Evolutionary conservation across 306 rosid species (phyloP).

Genomic region (Dalbergia cultrata): DNA sequence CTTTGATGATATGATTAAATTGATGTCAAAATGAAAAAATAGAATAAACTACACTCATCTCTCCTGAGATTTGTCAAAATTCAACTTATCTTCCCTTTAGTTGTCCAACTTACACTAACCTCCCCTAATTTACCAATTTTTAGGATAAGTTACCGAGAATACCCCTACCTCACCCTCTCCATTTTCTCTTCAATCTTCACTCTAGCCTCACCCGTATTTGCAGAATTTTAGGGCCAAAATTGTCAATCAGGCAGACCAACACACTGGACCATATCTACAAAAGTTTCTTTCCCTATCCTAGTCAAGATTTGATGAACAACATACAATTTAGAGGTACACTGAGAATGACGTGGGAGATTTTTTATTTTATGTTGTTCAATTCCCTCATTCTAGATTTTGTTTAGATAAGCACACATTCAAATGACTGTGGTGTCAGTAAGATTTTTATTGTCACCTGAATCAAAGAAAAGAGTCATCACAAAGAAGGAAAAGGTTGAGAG

Average conservation of each 20-base stretch:
- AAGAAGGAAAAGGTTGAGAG: neutral
- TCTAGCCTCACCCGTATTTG: constrained; percentile 34
- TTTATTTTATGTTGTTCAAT: neutral
- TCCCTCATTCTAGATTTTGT: constrained; percentile 14
- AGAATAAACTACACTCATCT: too few relatives aligned
- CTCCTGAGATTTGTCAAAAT: too few relatives aligned
- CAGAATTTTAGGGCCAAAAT: constrained; percentile 48
- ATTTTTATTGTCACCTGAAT: too few relatives aligned
- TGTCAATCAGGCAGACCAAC: constrained; percentile 40
- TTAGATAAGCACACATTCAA: neutral
- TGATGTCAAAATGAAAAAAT: too few relatives aligned
- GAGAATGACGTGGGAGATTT: constrained; percentile 19
- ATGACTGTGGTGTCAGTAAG: too few relatives aligned
- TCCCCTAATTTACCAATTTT: too few relatives aligned
- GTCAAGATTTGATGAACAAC: constrained; percentile 44
- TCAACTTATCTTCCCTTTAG: too few relatives aligned
- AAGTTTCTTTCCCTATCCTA: constrained; percentile 25
- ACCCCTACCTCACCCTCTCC: too few relatives aligned
- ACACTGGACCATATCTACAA: constrained; percentile 25
- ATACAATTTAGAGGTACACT: constrained; percentile 24
- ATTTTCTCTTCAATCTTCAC: too few relatives aligned
- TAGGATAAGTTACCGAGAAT: too few relatives aligned
- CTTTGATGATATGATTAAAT: too few relatives aligned
- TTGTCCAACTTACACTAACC: too few relatives aligned
- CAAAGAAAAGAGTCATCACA: neutral